phyloP scores from a whole-genome alignment of 305 asterid genomes.

The Fraxinus xanthoxyloides region DNA sequence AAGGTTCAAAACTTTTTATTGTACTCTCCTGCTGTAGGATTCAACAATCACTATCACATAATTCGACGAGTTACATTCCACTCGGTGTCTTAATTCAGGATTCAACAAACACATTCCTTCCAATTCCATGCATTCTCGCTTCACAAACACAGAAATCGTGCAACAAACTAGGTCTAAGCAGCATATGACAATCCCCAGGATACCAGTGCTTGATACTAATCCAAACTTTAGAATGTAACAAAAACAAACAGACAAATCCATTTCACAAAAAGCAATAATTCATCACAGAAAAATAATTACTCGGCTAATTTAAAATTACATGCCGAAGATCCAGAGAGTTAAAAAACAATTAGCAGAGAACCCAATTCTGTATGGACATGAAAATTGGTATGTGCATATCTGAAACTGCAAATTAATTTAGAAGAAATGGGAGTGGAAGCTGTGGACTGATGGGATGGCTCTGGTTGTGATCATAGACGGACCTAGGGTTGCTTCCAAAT shows the following conservation, averaged over 20 bases:
- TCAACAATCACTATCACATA: constrained; percentile 10
- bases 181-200: constrained; percentile 14
- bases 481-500: too few relatives aligned
- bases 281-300: neutral
- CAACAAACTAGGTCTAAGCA: constrained; percentile 21
- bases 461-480: too few relatives aligned
- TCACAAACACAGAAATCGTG: constrained; percentile 17
- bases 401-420: neutral
- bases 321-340: constrained; percentile 15
- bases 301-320: neutral
- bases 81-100: too few relatives aligned
- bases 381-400: neutral
- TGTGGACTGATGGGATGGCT: neutral
- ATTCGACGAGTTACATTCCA: too few relatives aligned
- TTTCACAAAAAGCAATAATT: neutral
- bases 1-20: neutral
- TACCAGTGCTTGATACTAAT: too few relatives aligned
- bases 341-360: neutral
- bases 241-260: neutral
- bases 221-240: neutral
- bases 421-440: neutral
- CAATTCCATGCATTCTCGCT: neutral
- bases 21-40: constrained; percentile 6
- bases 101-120: neutral
- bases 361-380: neutral